These are phyloP conservation scores for Pachyrhizus erosus DNA, from an alignment of 306 rosid genomes.

Conservation along the genomic window DNA sequence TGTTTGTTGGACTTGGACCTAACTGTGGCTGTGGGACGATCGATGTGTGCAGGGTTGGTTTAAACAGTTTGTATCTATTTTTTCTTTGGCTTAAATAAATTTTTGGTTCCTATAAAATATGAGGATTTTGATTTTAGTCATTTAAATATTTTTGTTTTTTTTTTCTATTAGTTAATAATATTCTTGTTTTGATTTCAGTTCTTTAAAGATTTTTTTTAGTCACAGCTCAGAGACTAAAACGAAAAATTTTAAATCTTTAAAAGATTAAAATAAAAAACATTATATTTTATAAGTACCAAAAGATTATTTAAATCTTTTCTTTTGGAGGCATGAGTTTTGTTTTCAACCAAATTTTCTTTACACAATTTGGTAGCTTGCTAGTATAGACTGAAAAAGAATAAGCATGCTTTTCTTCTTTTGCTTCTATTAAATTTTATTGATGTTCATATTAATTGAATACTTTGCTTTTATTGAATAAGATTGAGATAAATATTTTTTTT, in stretches of 20 bases:
- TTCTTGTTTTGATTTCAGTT: too few relatives aligned
- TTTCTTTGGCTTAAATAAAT: too few relatives aligned
- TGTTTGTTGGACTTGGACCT: not conserved
- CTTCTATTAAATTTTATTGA: not conserved
- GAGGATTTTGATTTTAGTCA: too few relatives aligned
- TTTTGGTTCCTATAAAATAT: too few relatives aligned
- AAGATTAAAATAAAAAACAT: too few relatives aligned
- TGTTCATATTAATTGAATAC: not conserved
- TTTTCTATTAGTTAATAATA: too few relatives aligned
- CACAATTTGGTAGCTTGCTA: constrained; percentile 5
- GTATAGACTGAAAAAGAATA: not conserved
- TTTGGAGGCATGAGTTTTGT: not conserved
- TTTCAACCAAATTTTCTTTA: constrained; percentile 4
- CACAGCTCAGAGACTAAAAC: too few relatives aligned
- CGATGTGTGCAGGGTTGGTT: constrained; percentile 7
- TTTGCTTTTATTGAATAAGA: not conserved
- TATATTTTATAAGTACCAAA: too few relatives aligned
- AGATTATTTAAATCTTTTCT: too few relatives aligned
- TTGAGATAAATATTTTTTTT: not conserved
- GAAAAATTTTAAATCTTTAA: too few relatives aligned
- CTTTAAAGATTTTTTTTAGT: too few relatives aligned
- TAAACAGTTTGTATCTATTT: not conserved
- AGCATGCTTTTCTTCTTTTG: not conserved
- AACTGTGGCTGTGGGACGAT: not conserved
- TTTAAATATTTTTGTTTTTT: too few relatives aligned